Evolutionary conservation across 1,284 basidiomycete genomes (phyloP).

Genomic region (Sanguinoderma infundibulare): DNA sequence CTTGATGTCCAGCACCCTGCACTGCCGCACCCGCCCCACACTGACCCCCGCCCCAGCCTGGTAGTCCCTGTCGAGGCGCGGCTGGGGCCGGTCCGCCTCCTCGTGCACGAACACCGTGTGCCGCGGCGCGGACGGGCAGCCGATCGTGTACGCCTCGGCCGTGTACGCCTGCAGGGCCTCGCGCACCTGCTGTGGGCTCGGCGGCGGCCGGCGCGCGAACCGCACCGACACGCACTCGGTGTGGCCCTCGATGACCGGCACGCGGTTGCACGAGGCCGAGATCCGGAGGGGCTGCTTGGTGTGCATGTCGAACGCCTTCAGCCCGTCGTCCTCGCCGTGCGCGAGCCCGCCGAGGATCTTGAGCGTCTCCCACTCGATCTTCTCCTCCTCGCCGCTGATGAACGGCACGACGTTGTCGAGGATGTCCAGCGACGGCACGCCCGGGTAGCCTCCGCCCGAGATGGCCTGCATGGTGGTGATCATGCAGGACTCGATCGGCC

Average conservation of each 20-base stretch:
- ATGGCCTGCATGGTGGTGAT: conserved; percentile 99
- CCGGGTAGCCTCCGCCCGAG: conserved; percentile 96
- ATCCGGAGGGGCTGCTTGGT: conserved; percentile 79
- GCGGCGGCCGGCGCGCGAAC: conserved; percentile 83
- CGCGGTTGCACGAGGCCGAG: conserved; percentile 65
- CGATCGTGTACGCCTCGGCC: conserved; percentile 80
- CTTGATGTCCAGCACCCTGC: conserved; percentile 93
- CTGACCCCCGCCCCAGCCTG: conserved; percentile 93
- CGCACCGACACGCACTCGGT: conserved; percentile 90
- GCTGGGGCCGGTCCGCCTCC: conserved; percentile 93
- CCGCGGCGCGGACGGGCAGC: conserved; percentile 86
- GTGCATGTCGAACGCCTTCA: conserved; percentile 86
- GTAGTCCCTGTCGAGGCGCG: conserved; percentile 89
- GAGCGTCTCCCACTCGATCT: conserved; percentile 98
- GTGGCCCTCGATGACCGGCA: conserved; percentile 89
- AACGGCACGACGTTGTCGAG: conserved; percentile 96
- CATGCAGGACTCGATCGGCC: conserved; percentile 88
- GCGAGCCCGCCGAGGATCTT: conserved; percentile 93
- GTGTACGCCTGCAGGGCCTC: conserved; percentile 80
- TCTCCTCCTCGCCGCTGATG: conserved; percentile 97
- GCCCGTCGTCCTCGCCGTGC: conserved; percentile 50
- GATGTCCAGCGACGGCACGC: conserved; percentile 90
- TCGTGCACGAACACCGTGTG: conserved; percentile 94
- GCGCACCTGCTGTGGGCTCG: conserved; percentile 87
- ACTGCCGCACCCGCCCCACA: conserved; percentile 91